Base-by-base conservation (phyloP, 176 grass and related monocot species). In the Lolium multiflorum region DNA sequence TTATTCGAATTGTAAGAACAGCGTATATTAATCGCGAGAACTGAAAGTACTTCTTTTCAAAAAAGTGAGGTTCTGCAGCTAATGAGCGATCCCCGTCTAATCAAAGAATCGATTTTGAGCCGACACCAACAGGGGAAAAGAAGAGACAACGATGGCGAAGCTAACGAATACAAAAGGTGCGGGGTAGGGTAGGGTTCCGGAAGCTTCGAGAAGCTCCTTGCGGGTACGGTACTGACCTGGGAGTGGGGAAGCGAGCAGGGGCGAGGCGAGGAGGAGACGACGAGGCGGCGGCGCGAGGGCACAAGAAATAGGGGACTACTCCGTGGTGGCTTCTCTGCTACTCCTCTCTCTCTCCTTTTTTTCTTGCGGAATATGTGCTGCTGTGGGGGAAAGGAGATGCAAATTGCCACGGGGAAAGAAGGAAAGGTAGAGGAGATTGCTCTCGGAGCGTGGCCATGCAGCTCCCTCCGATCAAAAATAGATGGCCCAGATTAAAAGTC, bases 251-350 rank as follows among this genome's bases (percentile, higher is more conserved):
- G 82, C 25, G 49, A 55, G 16, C 17, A 11, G 54, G 14, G 25
- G 49, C 49, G 26, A 26, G 24, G 48, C 3, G 61, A 7, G 11
- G 48, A 46, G 28, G 20, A 35, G 49, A 47, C 9, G 68, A 75
- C 9, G 68, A 75, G 7, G 89, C 26, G 76, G 60, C 69, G 61
- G 57, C 57, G 67, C 28, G 71, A 66, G 21, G 55, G 56, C 39
- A 26, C 17, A 76, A 63, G 55, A 85, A 85, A 88, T 88, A 85
- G 22, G 71, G 13, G 65, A 18, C 46, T 26, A 58, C 84, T 43
- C 26, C 52, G 62, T 48, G 81, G 21, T 77, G 71, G 78, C 78
- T 75, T 88, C 75, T 83, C 24, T 17, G 16, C 46, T 54, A 82
- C 47, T 87, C 26, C 11, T 84, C 24, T 10, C n/a, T 46, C 11